phyloP scores from a whole-genome alignment of 441 rosid genomes.

The Adansonia rubrostipa region DNA sequence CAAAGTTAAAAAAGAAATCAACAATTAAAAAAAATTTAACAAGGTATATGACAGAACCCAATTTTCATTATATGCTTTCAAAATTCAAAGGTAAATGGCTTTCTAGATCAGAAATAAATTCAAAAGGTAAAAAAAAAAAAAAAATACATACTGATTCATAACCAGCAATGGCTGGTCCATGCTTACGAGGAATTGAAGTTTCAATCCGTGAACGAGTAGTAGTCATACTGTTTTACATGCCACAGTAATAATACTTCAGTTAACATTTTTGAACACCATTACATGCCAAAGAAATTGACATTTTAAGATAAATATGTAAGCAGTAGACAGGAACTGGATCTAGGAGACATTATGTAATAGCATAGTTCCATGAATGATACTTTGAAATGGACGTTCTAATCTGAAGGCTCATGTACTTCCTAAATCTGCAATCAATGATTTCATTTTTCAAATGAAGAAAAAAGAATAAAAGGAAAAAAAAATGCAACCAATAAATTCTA shows the following conservation, averaged over 20 bases:
- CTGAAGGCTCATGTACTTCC: constrained; percentile 1
- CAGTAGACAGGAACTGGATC: not conserved
- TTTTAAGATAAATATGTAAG: not conserved
- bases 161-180: constrained; percentile 98
- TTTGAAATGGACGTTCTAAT: not conserved
- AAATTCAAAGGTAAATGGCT: constrained; percentile 19
- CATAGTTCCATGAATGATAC: constrained; percentile 11
- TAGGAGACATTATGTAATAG: not conserved
- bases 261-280: not conserved
- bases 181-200: constrained; percentile 95
- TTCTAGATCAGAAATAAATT: constrained; percentile 17
- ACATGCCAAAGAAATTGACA: constrained; percentile 11
- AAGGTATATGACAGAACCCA: constrained; percentile 5
- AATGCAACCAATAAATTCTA: not conserved
- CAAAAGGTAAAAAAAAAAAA: not conserved
- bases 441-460: not conserved
- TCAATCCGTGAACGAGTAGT: constrained; percentile 82
- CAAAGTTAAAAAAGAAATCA: constrained; percentile 23
- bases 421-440: not conserved
- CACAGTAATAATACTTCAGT: not conserved
- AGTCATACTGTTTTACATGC: constrained; percentile 61
- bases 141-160: constrained; percentile 78
- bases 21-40: constrained; percentile 23
- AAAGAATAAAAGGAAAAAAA: not conserved
- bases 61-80: not conserved